Evolutionary conservation across 345 rosid species (phyloP), one percentile per base, ranked within the genome.

Genomic region (Dipteronia sinensis): DNA sequence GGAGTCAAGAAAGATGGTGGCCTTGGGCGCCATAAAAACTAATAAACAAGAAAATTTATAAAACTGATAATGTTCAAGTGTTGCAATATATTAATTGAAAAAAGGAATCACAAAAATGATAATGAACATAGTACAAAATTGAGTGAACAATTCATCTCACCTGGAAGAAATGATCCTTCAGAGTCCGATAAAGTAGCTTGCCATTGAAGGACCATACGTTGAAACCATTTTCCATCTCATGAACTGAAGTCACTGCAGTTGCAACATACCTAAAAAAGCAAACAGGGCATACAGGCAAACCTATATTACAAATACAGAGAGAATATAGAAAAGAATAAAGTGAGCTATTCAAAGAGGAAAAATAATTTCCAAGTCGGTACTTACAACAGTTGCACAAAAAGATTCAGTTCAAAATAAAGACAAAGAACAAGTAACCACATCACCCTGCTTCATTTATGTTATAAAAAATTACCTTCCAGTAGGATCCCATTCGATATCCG

Each of bases 401-500:
- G 9, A 68, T 73, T 58, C 40, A 61, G 29, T 34, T 29, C 44
- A 38, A 67, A 49, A 46, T 66, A 46, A 56, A 66, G 27, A 10
- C 65, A 44, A 10, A 42, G 46, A 65, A 55, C 23, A 29, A 19
- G 49, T 56, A 13, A 23, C 7, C 20, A 13, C 19, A 74, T 47
- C 69, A 72, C 2, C 13, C 47, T 34, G 38, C 56, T 49, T 25
- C 9, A n/a, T 65, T 8, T 27, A 13, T 25, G 67, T 49, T 74
- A 65, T 17, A 13, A 61, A 69, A 7, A 16, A 71, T 74, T 85
- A 95, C 99, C 99, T 92, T 83, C 98, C 98, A 55, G 98, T 94
- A 58, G 99, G 97, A 83, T 96, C 99, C 99, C 99, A 96, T 58
- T 90, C 98, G n/a, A 96, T 79, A 82, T 96, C 97, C 0, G 98